Evolutionary conservation across 305 asterid genomes (phyloP).

Genomic region (Fraxinus platypoda): DNA sequence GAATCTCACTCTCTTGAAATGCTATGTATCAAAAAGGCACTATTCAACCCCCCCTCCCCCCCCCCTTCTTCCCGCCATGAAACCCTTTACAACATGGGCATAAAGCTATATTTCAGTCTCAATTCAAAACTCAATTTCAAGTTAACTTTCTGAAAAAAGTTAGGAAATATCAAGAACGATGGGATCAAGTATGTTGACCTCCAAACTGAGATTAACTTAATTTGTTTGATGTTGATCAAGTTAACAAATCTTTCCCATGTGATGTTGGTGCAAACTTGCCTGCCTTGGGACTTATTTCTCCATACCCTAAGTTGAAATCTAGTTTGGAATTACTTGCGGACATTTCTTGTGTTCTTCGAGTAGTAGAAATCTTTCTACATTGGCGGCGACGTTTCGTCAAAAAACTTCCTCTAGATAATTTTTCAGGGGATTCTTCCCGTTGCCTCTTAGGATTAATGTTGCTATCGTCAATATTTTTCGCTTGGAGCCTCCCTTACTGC

Average conservation of each 20-base stretch:
- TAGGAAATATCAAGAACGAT: background rate
- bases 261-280: background rate
- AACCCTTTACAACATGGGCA: background rate
- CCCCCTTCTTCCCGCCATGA: too few species aligned
- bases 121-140: background rate
- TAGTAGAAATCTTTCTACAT: background rate
- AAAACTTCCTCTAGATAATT: background rate
- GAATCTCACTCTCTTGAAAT: too few species aligned
- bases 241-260: background rate
- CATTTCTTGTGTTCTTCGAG: too few species aligned
- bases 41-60: too few species aligned
- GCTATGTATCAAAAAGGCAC: too few species aligned
- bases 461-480: background rate
- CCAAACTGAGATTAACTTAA: too few species aligned
- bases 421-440: background rate
- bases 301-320: background rate
- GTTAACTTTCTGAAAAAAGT: too few species aligned
- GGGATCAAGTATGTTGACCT: background rate
- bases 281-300: background rate
- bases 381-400: background rate
- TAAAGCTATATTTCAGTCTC: background rate
- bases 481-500: background rate
- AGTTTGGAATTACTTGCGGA: too few species aligned
- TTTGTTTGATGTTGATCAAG: too few species aligned
- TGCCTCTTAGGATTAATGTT: background rate